phyloP scores from a whole-genome alignment of 2,329 filamentous ascomycete genomes.

The Aspergillaceae sp. region DNA sequence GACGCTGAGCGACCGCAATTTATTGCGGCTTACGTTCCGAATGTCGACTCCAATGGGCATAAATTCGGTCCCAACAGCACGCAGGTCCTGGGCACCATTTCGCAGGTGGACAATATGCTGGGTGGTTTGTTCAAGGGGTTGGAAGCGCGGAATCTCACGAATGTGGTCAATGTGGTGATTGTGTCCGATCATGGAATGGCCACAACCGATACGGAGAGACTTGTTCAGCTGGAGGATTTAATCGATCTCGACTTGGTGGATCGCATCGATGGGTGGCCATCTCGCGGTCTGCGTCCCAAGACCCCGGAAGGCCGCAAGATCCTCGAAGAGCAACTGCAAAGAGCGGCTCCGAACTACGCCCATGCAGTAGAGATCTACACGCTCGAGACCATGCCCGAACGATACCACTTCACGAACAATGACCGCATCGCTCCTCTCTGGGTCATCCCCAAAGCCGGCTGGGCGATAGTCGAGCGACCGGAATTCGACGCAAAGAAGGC shows the following conservation, averaged over 20 bases:
- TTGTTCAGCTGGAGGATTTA: slow-evolving; percentile 85
- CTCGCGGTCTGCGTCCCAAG: slow-evolving; percentile 80
- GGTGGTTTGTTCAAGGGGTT: slow-evolving; percentile 66
- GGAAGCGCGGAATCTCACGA: slow-evolving; percentile 70
- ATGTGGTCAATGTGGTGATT: slow-evolving; percentile 88
- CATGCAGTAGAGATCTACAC: slow-evolving; percentile 77
- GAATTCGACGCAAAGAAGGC: slow-evolving; percentile 69
- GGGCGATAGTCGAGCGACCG: slow-evolving; percentile 74
- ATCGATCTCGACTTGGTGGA: slow-evolving; percentile 69
- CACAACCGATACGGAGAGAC: slow-evolving; percentile 68
- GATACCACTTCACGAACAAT: slow-evolving; percentile 86
- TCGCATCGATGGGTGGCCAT: slow-evolving; percentile 87
- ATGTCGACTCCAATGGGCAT: slow-evolving; percentile 83
- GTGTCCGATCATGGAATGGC: slow-evolving; percentile 99
- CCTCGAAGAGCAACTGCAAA: slow-evolving; percentile 54
- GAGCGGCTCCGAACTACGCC: slow-evolving; percentile 50
- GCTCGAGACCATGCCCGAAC: slow-evolving; percentile 75
- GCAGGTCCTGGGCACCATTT: slow-evolving; percentile 71
- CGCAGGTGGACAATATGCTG: slow-evolving; percentile 73
- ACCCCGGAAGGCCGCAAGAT: slow-evolving; percentile 54
- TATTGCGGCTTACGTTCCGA: slow-evolving; percentile 88
- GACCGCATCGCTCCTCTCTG: slow-evolving; percentile 86
- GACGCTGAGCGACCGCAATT: slow-evolving; percentile 64
- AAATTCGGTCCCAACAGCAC: slow-evolving; percentile 90
- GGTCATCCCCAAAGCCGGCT: slow-evolving; percentile 87